Base-by-base conservation (phyloP, 1,139 yeast species). In the Sugiyamaella japonica region DNA sequence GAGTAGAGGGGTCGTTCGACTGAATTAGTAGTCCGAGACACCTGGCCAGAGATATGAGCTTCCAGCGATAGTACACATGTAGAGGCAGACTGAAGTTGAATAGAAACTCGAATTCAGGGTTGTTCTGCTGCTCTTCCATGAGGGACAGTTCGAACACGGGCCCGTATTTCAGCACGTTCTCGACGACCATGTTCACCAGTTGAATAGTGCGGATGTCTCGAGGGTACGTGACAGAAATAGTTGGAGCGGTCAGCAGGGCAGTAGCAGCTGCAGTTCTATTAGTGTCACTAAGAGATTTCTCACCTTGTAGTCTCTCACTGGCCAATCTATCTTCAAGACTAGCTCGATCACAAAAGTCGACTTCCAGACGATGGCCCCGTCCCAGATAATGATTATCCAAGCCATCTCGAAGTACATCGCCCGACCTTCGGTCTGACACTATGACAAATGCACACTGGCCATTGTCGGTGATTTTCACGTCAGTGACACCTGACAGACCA, bases 1-100 rank as follows among this genome's bases (percentile, higher is more conserved):
- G 15, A 34, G 13, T 31, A 3, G 7, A 3, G 7, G 3, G 13
- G 13, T 31, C 36, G 13, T 8, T 10, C 36, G 12, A 31, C 25
- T 12, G 12, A 32, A n/a, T n/a, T n/a, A 23, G 16, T 42, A 44
- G 15, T 31, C 48, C 40, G 2, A 44, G 17, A 6, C 46, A 50
- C 10, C 45, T 51, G 7, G 36, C 45, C 23, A 62, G 32, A 31
- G 56, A 53, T 48, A 59, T 50, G 23, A 65, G 40, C 47, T 56
- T 60, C 63, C 68, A 63, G 28, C 66, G 55, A 51, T 65, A 66
- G 48, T 66, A 66, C 9, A 48, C 49, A 43, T 65, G 67, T 32
- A 54, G 48, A 3, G 59, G 53, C 10, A 41, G 47, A n/a, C 38
- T 44, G 20, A 50, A 41, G 47, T 59, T 56, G 55, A 62, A 66